Evolutionary conservation across 1,139 yeast genomes (phyloP).

Genomic region (Pichia norvegensis): DNA sequence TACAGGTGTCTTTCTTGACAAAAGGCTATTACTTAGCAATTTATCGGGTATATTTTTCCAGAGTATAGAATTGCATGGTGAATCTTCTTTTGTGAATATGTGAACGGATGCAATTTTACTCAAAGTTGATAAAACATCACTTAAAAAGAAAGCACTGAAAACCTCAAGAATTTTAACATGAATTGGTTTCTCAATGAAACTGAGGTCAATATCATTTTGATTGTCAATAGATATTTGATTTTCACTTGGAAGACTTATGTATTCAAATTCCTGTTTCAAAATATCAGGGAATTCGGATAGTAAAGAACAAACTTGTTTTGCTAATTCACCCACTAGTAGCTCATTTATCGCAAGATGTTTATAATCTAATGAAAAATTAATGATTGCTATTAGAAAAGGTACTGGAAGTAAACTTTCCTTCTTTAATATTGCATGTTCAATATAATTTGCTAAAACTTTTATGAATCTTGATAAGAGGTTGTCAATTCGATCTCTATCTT

Average conservation of each 20-base stretch:
- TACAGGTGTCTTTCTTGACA: slow-evolving; percentile 25
- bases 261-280: slow-evolving; percentile 23
- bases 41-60: slow-evolving; percentile 24
- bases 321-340: slow-evolving; percentile 26
- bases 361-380: slow-evolving; percentile 46
- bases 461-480: slow-evolving; percentile 36
- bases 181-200: slow-evolving; percentile 32
- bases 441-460: slow-evolving; percentile 33
- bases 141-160: slow-evolving; percentile 40
- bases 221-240: slow-evolving; percentile 4
- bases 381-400: slow-evolving; percentile 48
- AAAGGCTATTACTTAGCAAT: slow-evolving; percentile 19
- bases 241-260: slow-evolving; percentile 15
- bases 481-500: slow-evolving; percentile 38
- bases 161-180: slow-evolving; percentile 42
- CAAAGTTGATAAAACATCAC: slow-evolving; percentile 47
- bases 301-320: slow-evolving; percentile 12
- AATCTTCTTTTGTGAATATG: slow-evolving; percentile 8
- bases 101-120: slow-evolving; percentile 22
- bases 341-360: slow-evolving; percentile 48
- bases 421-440: slow-evolving; percentile 26
- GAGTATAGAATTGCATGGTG: slow-evolving; percentile 11
- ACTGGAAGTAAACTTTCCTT: slow-evolving; percentile 32
- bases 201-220: slow-evolving; percentile 10
- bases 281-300: slow-evolving; percentile 19